Evolutionary conservation across 1,139 yeast species (phyloP).

Genomic region (Sugiyamaella novakii): DNA sequence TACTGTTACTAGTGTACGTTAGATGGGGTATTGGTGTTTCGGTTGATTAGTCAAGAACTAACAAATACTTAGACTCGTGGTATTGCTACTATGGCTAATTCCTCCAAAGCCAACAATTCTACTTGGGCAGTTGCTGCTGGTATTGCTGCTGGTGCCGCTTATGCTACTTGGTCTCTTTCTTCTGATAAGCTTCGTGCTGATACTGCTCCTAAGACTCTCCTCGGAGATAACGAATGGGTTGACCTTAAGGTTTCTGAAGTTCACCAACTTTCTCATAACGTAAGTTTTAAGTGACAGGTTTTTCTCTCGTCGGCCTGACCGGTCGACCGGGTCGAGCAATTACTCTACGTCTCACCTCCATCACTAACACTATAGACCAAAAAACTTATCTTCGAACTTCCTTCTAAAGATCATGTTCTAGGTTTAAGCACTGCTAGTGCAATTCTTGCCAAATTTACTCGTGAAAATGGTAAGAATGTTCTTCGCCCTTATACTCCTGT

Average conservation of each 20-base stretch:
- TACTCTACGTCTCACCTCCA: constrained; percentile 1
- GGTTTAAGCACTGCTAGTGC: constrained; percentile 85
- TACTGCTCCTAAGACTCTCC: constrained; percentile 49
- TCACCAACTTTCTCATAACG: constrained; percentile 54
- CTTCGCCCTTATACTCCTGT: constrained; percentile 97
- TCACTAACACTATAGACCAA: constrained; percentile 52
- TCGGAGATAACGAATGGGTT: constrained; percentile 69
- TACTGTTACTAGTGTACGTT: constrained; percentile 9
- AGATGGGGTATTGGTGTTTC: not conserved
- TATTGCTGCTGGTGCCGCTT: constrained; percentile 38
- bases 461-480: constrained; percentile 83
- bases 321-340: too few relatives aligned
- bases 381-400: constrained; percentile 71
- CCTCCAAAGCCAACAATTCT: constrained; percentile 12
- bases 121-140: constrained; percentile 31
- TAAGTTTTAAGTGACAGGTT: too few relatives aligned
- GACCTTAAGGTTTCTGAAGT: constrained; percentile 70
- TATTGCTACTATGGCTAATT: constrained; percentile 5
- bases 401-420: constrained; percentile 63
- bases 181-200: constrained; percentile 36
- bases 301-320: too few relatives aligned
- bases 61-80: constrained; percentile 13
- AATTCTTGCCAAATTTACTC: constrained; percentile 70
- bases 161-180: constrained; percentile 33
- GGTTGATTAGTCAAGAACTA: not conserved